Evolutionary conservation across 441 rosid species (phyloP).

Genomic region (Gossypium schwendimanii): DNA sequence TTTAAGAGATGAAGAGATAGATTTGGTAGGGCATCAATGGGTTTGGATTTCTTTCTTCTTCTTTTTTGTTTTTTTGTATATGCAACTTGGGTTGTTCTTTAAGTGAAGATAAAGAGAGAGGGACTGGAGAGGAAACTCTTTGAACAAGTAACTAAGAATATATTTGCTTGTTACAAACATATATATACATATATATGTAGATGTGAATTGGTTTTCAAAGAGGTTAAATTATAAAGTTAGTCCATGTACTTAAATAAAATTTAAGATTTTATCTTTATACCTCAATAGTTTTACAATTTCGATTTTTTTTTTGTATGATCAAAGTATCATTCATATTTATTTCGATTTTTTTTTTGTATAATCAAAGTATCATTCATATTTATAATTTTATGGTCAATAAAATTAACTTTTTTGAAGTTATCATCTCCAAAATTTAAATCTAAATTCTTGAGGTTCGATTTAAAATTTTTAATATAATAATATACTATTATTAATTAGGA

Average conservation of each 20-base stretch:
- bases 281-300: too few species aligned
- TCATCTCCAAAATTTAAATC: too few species aligned
- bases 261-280: too few species aligned
- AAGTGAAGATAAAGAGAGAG: neutral
- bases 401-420: too few species aligned
- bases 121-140: conserved; percentile 16
- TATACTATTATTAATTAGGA: too few species aligned
- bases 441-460: too few species aligned
- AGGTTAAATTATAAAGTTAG: neutral
- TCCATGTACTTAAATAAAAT: neutral
- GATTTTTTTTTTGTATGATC: too few species aligned
- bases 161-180: neutral
- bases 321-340: too few species aligned
- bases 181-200: neutral
- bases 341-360: too few species aligned
- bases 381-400: too few species aligned
- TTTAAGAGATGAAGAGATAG: conserved; percentile 1
- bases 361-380: too few species aligned
- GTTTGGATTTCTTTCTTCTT: neutral
- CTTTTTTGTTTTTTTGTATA: neutral
- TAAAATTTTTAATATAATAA: too few species aligned
- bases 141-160: conserved; percentile 21
- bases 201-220: neutral
- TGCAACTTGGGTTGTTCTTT: conserved; percentile 8
- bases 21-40: neutral